Conservation (phyloP, 306 rosid genomes). For the Vigna hirtella region DNA sequence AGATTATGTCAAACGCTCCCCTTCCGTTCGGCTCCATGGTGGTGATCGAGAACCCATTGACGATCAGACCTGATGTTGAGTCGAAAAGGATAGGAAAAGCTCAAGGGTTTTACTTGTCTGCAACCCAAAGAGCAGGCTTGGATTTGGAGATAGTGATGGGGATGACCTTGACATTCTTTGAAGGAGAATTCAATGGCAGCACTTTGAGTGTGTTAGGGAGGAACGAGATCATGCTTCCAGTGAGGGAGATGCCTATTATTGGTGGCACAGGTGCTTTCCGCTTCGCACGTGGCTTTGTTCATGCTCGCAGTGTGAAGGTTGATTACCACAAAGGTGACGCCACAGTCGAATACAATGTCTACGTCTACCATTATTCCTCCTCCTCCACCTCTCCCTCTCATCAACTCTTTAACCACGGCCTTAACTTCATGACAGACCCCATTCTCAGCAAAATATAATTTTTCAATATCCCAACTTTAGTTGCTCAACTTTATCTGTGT, state of each 20-base stretch:
- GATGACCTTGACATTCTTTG: conserved; percentile 44
- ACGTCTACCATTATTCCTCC: conserved; percentile 59
- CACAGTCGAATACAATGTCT: conserved; percentile 68
- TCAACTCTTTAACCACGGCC: background rate
- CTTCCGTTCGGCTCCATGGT: conserved; percentile 53
- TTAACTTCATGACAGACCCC: background rate
- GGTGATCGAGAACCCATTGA: conserved; percentile 55
- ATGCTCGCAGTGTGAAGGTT: conserved; percentile 42
- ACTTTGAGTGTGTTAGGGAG: conserved; percentile 56
- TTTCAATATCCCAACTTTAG: background rate
- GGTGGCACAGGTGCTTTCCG: conserved; percentile 72
- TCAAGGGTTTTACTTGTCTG: conserved; percentile 54
- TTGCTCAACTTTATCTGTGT: background rate
- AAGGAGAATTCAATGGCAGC: conserved; percentile 63
- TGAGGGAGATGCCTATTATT: conserved; percentile 63
- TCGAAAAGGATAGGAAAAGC: conserved; percentile 58
- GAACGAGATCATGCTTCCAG: conserved; percentile 1
- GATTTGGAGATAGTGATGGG: conserved; percentile 46
- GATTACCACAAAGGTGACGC: conserved; percentile 46
- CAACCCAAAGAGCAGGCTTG: background rate
- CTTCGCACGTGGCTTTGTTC: conserved; percentile 76
- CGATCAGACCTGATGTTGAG: conserved; percentile 40
- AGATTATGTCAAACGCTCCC: conserved; percentile 36
- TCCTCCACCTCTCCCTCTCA: background rate
- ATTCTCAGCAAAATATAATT: background rate